phyloP scores from a whole-genome alignment of 2,329 filamentous ascomycete genomes.

The Trichoderma lentiforme region DNA sequence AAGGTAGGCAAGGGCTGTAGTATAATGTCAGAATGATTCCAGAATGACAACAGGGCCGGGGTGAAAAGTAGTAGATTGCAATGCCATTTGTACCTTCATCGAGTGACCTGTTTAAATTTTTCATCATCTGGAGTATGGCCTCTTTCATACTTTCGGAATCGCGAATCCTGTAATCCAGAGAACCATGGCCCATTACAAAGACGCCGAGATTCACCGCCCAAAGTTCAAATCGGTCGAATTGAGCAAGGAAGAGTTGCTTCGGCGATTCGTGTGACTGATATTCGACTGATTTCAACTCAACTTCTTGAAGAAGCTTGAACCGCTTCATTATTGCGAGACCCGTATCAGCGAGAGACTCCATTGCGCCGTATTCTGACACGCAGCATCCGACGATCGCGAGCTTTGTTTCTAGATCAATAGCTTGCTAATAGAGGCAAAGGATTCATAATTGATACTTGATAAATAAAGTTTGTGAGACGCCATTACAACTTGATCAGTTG shows the following conservation, averaged over 20 bases:
- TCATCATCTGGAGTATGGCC: neutral
- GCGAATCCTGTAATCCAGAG: conserved; percentile 11
- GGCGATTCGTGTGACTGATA: neutral
- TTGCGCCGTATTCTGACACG: neutral
- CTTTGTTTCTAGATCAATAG: too few relatives aligned
- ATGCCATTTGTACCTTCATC: neutral
- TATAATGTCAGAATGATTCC: neutral
- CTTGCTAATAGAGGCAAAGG: neutral
- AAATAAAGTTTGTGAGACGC: neutral
- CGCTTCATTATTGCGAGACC: neutral
- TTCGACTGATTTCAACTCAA: neutral
- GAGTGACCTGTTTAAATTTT: neutral
- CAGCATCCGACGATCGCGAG: neutral
- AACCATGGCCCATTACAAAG: neutral
- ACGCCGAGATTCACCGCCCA: conserved; percentile 17
- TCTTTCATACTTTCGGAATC: conserved; percentile 9
- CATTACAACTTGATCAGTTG: neutral
- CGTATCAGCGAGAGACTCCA: neutral
- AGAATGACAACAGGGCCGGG: neutral
- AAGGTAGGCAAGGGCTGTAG: neutral
- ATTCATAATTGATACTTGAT: neutral
- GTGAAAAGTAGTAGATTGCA: too few relatives aligned
- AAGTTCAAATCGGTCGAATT: conserved; percentile 12
- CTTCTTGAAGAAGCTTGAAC: neutral
- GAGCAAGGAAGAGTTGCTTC: neutral